Base-by-base conservation (phyloP, 2,329 filamentous ascomycete genomes). In the Alternaria panax region DNA sequence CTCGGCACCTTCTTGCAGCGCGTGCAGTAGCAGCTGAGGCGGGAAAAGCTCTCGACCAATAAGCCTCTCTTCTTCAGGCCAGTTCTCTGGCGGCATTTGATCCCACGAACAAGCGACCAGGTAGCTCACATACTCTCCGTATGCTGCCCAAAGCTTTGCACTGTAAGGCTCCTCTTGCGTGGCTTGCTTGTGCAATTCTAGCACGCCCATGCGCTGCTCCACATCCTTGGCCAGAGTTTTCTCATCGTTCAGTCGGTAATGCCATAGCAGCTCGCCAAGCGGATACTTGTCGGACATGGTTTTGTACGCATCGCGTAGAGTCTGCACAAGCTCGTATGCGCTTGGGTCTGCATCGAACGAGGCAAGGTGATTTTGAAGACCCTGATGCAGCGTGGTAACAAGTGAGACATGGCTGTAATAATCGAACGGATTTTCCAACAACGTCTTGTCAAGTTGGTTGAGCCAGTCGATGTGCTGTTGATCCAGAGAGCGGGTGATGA, bases 91-190 rank as follows among this genome's bases (percentile, higher is more conserved):
- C 7, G 74, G 72, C 9, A 85, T 83, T 54, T 79, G 78, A 58
- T 83, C 84, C 74, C 89, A 86, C 68, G 86, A 88, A 65, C 87
- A 86, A 51, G 84, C 83, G 76, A 91, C 89, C 11, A 93, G 86
- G 20, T 86, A 85, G 83, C 89, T 89, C 63, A 93, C 88, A 78
- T 90, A 94, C 69, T 93, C 88, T 77, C 89, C 92, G 73, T 93
- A 94, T 27, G 88, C 85, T 60, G 88, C 84, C 92, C 92, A 95
- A 40, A 94, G 81, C 63, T 86, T 87, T 60, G 90, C 82, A 69
- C 91, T 93, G 66, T 85, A 88, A 11, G 90, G 89, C 77, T 94
- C 91, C 52, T 91, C 88, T 58, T 81, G 80, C 22, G 90, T 86
- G 57, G 91, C 91, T 66, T 85, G 85, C 67, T 90, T 88, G 79